Conservation (phyloP, 768 basidiomycete genomes). For the Punctularia strigosozonata region DNA sequence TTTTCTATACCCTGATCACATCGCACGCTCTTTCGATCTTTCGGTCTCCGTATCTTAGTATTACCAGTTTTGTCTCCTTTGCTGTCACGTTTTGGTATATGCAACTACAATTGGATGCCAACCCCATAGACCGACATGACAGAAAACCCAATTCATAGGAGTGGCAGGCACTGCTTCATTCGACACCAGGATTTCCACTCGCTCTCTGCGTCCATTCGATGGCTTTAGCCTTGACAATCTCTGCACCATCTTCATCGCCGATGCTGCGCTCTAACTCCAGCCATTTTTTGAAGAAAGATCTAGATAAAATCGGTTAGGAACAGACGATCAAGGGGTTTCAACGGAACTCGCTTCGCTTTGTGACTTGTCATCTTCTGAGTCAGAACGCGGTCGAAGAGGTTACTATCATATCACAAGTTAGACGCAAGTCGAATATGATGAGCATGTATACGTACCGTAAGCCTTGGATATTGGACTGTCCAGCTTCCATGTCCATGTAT, state of each 20-base stretch:
- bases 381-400: slow-evolving; percentile 79
- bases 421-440: slow-evolving; percentile 1
- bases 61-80: slow-evolving; percentile 24
- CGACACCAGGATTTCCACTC: slow-evolving; percentile 22
- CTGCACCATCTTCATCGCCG: slow-evolving; percentile 79
- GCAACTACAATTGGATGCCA: too few species aligned
- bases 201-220: slow-evolving; percentile 82
- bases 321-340: slow-evolving; percentile 5
- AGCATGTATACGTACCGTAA: slow-evolving; percentile 39
- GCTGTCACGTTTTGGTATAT: slow-evolving; percentile 21
- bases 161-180: too few species aligned
- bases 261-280: slow-evolving; percentile 74
- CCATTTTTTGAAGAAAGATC: slow-evolving; percentile 98
- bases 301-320: slow-evolving; percentile 17
- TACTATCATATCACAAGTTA: slow-evolving; percentile 30
- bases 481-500: slow-evolving; percentile 94
- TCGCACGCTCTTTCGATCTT: slow-evolving; percentile 31
- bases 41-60: slow-evolving; percentile 28
- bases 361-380: slow-evolving; percentile 83
- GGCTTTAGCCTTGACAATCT: slow-evolving; percentile 77
- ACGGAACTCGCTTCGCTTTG: slow-evolving; percentile 81
- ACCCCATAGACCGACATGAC: too few species aligned
- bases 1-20: slow-evolving; percentile 38
- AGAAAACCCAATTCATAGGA: too few species aligned
- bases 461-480: slow-evolving; percentile 66